Evolutionary conservation across 2,329 filamentous ascomycete species (phyloP).

Genomic region (Colletotrichum australisinense): DNA sequence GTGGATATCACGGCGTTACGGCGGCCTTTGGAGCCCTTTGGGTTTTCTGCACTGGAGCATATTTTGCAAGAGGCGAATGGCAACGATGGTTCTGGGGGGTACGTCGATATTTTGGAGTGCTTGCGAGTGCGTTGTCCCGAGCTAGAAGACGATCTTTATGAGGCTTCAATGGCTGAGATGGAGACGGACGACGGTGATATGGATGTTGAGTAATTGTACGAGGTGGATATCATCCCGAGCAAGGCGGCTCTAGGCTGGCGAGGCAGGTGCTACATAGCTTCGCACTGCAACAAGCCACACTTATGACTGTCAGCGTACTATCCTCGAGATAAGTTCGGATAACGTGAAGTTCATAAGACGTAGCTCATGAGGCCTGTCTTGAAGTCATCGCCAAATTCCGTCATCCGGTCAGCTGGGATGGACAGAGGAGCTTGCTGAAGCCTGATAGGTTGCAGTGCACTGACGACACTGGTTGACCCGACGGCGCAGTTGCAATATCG

Average conservation of each 20-base stretch:
- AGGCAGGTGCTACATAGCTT: not conserved
- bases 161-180: not conserved
- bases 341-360: not conserved
- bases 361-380: not conserved
- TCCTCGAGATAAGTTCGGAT: not conserved
- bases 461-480: not conserved
- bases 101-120: not conserved
- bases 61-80: not conserved
- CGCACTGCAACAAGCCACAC: not conserved
- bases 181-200: not conserved
- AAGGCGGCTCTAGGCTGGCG: not conserved
- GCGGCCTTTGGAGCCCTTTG: not conserved
- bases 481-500: slow-evolving; percentile 6
- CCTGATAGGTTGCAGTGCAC: not conserved
- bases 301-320: not conserved
- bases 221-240: not conserved
- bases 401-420: not conserved
- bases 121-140: not conserved
- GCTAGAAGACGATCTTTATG: not conserved
- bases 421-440: not conserved
- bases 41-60: not conserved
- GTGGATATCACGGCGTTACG: not conserved
- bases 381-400: not conserved
- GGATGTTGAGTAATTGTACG: not conserved
- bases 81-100: not conserved